Evolutionary conservation across 345 rosid genomes (phyloP), one percentile per base, ranked within the genome.

Genomic region (Mallotus nudiflorus): DNA sequence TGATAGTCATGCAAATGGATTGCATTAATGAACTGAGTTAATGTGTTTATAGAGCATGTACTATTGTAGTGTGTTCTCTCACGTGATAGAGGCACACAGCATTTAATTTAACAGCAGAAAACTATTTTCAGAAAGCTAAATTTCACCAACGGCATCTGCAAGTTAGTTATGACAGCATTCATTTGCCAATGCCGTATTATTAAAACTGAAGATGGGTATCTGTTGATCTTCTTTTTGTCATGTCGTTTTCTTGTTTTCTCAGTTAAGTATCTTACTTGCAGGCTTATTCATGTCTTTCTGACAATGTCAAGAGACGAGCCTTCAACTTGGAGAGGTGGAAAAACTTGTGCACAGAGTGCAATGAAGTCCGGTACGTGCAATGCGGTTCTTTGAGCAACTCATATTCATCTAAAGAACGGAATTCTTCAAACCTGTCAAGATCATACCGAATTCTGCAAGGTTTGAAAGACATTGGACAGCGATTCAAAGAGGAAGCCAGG

Each of bases 221-320:
- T 39, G 14, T 22, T 61, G 8, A 1, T 57, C n/a, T 6, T 28
- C 20, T 31, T 29, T 57, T 9, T 4, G n/a, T 6, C 13, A 42
- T 15, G 10, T 25, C 9, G 51, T 6, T 25, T 55, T 54, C 54
- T 39, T 45, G 28, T n/a, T 45, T 59, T 27, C 49, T 70, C 11
- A 35, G 58, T 42, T 10, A 42, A 22, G 27, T 39, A 14, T 35
- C 6, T 5, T 18, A 25, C 39, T 62, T 76, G 79, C 86, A 95
- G 99, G 99, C 92, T 9, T 88, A 88, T 78, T 45, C 85, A 15
- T 85, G 90, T 80, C 90, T 90, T 2, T 81, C 92, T 0, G 89
- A 95, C 58, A 73, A 58, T 58, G 77, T 67, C n/a, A 86, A 71
- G 77, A 89, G 99, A 72, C 72, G 59, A 37, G 80, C 84, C 20